Evolutionary conservation across 495 filamentous ascomycete genomes (phyloP).

Genomic region (Penicillium alfredii): DNA sequence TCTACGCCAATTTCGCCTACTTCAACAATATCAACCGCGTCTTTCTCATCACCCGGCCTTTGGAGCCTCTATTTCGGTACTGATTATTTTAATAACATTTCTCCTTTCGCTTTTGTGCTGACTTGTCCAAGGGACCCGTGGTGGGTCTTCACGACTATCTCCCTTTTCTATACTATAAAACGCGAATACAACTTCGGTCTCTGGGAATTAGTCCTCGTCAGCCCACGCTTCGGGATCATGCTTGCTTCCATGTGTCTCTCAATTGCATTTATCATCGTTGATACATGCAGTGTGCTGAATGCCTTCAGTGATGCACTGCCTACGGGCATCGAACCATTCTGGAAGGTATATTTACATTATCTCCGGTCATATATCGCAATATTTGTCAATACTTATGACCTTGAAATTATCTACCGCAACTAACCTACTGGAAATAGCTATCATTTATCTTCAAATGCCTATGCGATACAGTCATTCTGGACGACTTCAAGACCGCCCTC

Average conservation of each 20-base stretch:
- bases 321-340: slow-evolving; percentile 36
- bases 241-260: slow-evolving; percentile 48
- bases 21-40: slow-evolving; percentile 47
- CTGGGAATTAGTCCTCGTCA: slow-evolving; percentile 41
- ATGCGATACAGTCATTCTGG: slow-evolving; percentile 53
- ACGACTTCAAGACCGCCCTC: slow-evolving; percentile 58
- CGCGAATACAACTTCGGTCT: slow-evolving; percentile 46
- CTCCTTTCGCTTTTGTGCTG: too few species aligned
- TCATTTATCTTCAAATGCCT: slow-evolving; percentile 56
- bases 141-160: slow-evolving; percentile 52
- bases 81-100: too few species aligned
- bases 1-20: slow-evolving; percentile 44
- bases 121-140: slow-evolving; percentile 58
- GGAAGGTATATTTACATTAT: too few species aligned
- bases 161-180: slow-evolving; percentile 50
- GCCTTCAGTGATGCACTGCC: slow-evolving; percentile 25
- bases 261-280: slow-evolving; percentile 49
- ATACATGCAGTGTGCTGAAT: slow-evolving; percentile 31
- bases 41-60: slow-evolving; percentile 45
- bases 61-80: slow-evolving; percentile 49
- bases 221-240: slow-evolving; percentile 54
- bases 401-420: slow-evolving; percentile 3
- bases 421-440: too few species aligned
- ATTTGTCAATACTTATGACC: too few species aligned
- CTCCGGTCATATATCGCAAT: too few species aligned